phyloP scores from a whole-genome alignment of 345 rosid species.

The Raphanus sativus region DNA sequence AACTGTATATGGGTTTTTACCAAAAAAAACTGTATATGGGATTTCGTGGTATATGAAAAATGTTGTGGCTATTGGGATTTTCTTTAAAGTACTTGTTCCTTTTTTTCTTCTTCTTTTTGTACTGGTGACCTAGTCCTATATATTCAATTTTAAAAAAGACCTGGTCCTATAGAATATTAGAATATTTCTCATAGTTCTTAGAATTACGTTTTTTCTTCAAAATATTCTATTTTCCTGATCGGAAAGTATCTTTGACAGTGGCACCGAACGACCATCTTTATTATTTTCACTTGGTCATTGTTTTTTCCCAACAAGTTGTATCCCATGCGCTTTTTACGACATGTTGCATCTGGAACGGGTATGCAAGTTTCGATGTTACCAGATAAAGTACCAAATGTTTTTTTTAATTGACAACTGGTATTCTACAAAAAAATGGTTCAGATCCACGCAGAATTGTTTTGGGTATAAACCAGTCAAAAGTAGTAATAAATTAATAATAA shows the following conservation, averaged over 20 bases:
- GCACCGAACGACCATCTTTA: neutral
- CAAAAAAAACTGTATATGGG: neutral
- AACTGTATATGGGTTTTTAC: neutral
- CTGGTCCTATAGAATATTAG: neutral
- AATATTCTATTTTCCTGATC: constrained; percentile 6
- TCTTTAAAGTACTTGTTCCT: neutral
- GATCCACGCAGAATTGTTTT: no score
- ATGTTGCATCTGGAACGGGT: neutral
- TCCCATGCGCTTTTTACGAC: neutral
- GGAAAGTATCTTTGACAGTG: neutral
- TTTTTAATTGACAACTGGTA: no score
- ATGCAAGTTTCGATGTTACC: neutral
- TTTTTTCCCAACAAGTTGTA: neutral
- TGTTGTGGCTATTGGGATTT: constrained; percentile 5
- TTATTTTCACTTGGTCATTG: neutral
- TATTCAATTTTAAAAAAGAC: neutral
- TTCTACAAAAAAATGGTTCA: no score
- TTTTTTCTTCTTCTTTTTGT: neutral
- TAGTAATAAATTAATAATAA: no score
- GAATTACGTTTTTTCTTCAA: neutral
- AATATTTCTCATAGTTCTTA: neutral
- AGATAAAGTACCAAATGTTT: constrained; percentile 8
- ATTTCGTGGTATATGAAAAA: neutral
- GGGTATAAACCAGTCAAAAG: no score
- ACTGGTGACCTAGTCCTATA: constrained; percentile 6